Percentiles rank a stretch among this genome's conserved stretches.
phyloP scores from a whole-genome alignment of 169 alveolate genomes.

The Plasmodium billcollinsi region DNA sequence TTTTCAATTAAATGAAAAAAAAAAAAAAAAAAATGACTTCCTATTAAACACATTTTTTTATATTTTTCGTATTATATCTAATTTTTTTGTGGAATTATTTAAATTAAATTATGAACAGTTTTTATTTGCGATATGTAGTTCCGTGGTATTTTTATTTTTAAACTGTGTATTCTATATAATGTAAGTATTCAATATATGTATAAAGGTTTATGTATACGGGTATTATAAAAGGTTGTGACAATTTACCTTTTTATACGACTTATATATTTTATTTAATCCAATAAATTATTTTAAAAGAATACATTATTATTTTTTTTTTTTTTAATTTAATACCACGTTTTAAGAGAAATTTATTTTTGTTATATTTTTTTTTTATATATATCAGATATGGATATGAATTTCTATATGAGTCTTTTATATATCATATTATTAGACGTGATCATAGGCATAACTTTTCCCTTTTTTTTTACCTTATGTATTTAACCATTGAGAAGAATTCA shows the following conservation, averaged over 20 bases:
- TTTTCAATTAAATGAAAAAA: conserved; percentile 54
- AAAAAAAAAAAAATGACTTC: conserved; percentile 50
- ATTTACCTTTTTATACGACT: neutral
- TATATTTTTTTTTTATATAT: conserved; percentile 11
- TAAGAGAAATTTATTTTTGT: neutral
- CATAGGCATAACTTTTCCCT: conserved; percentile 98
- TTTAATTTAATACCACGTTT: neutral
- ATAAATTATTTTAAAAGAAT: neutral
- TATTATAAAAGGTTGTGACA: neutral
- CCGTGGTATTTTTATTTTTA: conserved; percentile 82
- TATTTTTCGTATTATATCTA: conserved; percentile 3
- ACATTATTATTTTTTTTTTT: neutral
- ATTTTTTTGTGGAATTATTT: conserved; percentile 23
- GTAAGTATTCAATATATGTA: conserved; percentile 15
- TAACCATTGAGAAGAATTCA: conserved; percentile 79
- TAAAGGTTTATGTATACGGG: too few relatives aligned
- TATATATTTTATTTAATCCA: neutral
- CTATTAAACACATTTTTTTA: conserved; percentile 47
- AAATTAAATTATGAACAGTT: conserved; percentile 79
- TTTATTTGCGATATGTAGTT: conserved; percentile 86
- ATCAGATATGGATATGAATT: conserved; percentile 93
- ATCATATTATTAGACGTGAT: conserved; percentile 97
- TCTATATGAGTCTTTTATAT: conserved; percentile 94
- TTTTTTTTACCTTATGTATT: conserved; percentile 95
- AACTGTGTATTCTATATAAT: conserved; percentile 84